Evolutionary conservation across 2,329 filamentous ascomycete species (phyloP).

Genomic region (Fusarium sp.): DNA sequence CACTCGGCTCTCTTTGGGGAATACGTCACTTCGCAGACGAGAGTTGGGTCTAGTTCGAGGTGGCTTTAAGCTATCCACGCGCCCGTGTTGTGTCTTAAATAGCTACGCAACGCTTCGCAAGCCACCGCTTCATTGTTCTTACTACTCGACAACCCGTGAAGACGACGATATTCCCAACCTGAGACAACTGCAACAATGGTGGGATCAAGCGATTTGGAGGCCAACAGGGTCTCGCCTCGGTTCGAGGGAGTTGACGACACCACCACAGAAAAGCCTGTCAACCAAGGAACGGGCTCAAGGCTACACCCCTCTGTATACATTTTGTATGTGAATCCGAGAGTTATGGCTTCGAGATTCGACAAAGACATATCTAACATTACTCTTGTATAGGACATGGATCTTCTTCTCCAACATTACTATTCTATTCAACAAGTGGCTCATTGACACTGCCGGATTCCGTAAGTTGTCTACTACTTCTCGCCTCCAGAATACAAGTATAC

Average conservation of each 20-base stretch:
- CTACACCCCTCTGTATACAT: constrained; percentile 52
- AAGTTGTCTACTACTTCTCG: constrained; percentile 52
- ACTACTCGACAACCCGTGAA: constrained; percentile 1
- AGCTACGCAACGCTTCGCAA: constrained; percentile 2
- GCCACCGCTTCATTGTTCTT: constrained; percentile 2
- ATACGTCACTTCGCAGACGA: constrained; percentile 19
- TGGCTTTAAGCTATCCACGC: constrained; percentile 20
- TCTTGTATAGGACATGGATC: constrained; percentile 73
- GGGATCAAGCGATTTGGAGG: constrained; percentile 25
- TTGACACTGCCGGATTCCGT: constrained; percentile 81
- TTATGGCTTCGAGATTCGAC: neutral
- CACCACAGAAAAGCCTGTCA: constrained; percentile 45
- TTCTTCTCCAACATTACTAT: constrained; percentile 86
- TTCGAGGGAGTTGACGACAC: neutral
- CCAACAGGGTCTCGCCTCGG: constrained; percentile 8
- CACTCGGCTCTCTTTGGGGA: neutral
- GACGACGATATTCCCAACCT: neutral
- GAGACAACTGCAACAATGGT: constrained; percentile 23
- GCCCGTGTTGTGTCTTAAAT: constrained; percentile 10
- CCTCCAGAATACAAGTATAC: neutral
- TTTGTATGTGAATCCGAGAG: constrained; percentile 37
- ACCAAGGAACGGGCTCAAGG: constrained; percentile 15
- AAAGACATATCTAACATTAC: constrained; percentile 19
- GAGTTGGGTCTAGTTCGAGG: constrained; percentile 20
- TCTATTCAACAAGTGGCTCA: constrained; percentile 91